Conservation (phyloP, 176 grass and related monocot genomes). For the Phyllostachys edulis region DNA sequence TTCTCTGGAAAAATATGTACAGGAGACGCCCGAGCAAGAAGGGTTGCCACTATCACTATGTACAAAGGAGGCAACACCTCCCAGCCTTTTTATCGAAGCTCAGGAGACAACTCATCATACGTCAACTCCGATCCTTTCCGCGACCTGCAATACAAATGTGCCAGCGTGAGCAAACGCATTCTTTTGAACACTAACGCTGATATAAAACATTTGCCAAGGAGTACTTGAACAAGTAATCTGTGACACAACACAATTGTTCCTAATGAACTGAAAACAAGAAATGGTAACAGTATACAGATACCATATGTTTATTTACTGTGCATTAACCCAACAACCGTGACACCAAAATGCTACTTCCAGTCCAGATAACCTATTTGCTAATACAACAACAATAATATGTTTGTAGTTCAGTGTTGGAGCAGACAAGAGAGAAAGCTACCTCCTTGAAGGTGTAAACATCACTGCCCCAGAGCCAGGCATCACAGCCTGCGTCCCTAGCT, state of each 20-base stretch:
- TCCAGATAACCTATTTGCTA: neutral
- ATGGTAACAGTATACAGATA: neutral
- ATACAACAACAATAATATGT: neutral
- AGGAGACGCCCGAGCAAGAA: slow-evolving; percentile 19
- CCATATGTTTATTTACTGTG: neutral
- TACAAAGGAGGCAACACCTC: slow-evolving; percentile 13
- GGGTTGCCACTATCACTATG: slow-evolving; percentile 30
- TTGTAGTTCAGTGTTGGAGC: slow-evolving; percentile 1
- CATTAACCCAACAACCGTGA: neutral
- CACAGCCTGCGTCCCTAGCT: slow-evolving; percentile 93
- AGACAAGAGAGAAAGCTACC: slow-evolving; percentile 44
- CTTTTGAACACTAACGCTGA: neutral
- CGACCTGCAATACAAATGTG: slow-evolving; percentile 29
- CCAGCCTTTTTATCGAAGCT: slow-evolving; percentile 14
- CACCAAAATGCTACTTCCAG: too few species aligned
- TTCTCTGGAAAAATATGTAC: slow-evolving; percentile 42
- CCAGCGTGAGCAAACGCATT: neutral
- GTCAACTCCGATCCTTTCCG: slow-evolving; percentile 52
- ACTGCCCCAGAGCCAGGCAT: slow-evolving; percentile 95
- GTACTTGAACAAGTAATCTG: too few species aligned
- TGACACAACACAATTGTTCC: neutral
- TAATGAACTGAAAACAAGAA: neutral
- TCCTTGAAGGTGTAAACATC: slow-evolving; percentile 97
- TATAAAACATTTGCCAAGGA: neutral
- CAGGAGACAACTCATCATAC: neutral